Evolutionary conservation across 768 basidiomycete genomes (phyloP), one percentile per base, ranked within the genome.

Genomic region (Mycena maculata): DNA sequence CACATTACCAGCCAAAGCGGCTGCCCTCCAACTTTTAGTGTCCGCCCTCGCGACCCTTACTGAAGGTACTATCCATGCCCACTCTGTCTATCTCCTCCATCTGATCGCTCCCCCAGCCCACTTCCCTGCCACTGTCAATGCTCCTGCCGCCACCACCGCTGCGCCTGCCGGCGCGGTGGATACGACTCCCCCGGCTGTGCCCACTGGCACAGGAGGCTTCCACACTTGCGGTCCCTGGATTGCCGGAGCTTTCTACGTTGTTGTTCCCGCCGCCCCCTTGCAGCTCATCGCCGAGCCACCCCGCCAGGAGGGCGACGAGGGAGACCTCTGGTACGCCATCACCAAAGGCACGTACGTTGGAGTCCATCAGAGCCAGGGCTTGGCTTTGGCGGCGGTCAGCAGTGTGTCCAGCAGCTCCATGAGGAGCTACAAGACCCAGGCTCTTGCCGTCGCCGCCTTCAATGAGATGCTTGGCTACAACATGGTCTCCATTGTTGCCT

Each of bases 361-460:
- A 0, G 53, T 64, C 38, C 48, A 44, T 2, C 12, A 36, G 28
- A 41, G 27, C 15, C 20, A 64, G 6, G 18, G 27, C 18, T 15
- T 57, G 8, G 55, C 63, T 2, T 2, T 48, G 25, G 25, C 12
- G 4, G 54, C 63, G 0, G 20, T 27, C 25, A 5, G 6, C 3
- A 39, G 63, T 11, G 54, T 64, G 12, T 57, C 63, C 23, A 11
- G 38, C 44, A 20, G 25, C n/a, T 2, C 25, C 2, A 64, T 64
- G 63, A 57, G 30, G 28, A 12, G 27, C n/a, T 15, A 57, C 54
- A 64, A 64, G 47, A 49, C 63, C 0, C 54, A 64, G 38, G 38
- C 53, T 1, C n/a, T 20, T 2, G 63, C 63, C 13, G 9, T 54
- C 0, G 36, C 45, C 1, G 33, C 55, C 20, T 64, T 64, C 54